Base-by-base conservation (phyloP, 73 alveolate genomes). In the Symbiodinium natans region DNA sequence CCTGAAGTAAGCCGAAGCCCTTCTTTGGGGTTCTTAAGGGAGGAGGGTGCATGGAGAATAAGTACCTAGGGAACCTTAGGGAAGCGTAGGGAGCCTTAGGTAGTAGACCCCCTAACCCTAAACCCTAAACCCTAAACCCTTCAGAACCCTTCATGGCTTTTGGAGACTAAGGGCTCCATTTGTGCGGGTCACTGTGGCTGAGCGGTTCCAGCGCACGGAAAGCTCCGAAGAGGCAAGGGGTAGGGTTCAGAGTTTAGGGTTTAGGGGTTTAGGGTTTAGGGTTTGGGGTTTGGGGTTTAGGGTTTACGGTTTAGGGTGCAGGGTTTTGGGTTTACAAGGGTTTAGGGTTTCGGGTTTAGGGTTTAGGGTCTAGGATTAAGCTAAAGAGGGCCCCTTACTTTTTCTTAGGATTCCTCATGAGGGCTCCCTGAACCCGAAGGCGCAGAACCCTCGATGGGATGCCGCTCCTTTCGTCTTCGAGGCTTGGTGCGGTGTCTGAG, bases 381-480 rank as follows among this genome's bases (percentile, higher is more conserved):
- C 25, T 46, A 13, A 21, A 21, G 29, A 52, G 15, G 21, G 29
- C 29, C 19, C 63, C 63, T 48, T 17, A 48, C 19, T 48, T 0
- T 17, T 48, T 25, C 27, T 27, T 63, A 25, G 25, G 25, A 4
- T 27, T 23, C 31, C 77, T 13, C 7, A 6, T 27, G 6, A 46
- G 13, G 59, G 6, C 59, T 13, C 83, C 43, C 41, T 73, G 42
- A 33, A 8, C 41, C 13, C 1, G 13, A 9, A 63, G 80, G 80
- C 80, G 80, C 38, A 23, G 23, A 46, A 36, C 54, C 84, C 94
- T 34, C 36, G 59, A 46, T 86, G 94, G 84, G 54, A 54, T 13
- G 94, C 94, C 15, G 27, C 94, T 13, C 94, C 94, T 41, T 86
- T 86, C 33, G 94, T 86, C 68, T 86, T 86, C 31, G 94, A 86